A percentile compares a stretch with the other conserved stretches of the same genome.
Conservation (phyloP, 2,329 filamentous ascomycete species). For the Ceratocystis huliohia region DNA sequence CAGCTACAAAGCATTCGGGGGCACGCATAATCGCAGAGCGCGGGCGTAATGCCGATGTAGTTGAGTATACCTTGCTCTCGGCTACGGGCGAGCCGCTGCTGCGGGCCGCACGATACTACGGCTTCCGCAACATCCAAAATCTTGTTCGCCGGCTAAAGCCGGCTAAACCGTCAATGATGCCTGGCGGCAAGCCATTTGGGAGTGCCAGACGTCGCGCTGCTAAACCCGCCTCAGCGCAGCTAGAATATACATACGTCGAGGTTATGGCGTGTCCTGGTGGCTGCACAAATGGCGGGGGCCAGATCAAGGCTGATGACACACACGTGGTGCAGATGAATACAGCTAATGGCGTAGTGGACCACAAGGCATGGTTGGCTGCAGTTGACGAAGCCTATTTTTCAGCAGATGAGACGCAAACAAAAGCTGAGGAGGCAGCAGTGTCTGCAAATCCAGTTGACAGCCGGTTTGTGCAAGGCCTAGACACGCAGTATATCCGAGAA, state of each 20-base stretch:
- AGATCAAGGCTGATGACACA: conserved; percentile 81
- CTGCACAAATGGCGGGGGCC: conserved; percentile 93
- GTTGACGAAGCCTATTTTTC: conserved; percentile 90
- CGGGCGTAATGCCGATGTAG: conserved; percentile 81
- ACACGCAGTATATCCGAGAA: conserved; percentile 50
- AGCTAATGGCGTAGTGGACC: conserved; percentile 52
- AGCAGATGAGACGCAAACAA: conserved; percentile 39
- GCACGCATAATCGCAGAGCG: conserved; percentile 57
- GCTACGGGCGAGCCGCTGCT: conserved; percentile 48
- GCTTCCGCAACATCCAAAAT: conserved; percentile 97
- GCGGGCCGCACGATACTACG: conserved; percentile 83
- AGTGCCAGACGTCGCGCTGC: conserved; percentile 35
- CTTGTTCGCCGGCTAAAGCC: conserved; percentile 87
- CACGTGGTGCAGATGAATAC: conserved; percentile 39
- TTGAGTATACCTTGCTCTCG: conserved; percentile 60
- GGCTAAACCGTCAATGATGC: conserved; percentile 61
- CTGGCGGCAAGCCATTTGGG: conserved; percentile 54
- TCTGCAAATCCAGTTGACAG: conserved; percentile 25
- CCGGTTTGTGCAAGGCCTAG: conserved; percentile 51
- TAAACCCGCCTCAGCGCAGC: conserved; percentile 31
- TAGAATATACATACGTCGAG: conserved; percentile 83
- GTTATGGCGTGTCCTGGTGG: conserved; percentile 99
- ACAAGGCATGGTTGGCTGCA: conserved; percentile 70
- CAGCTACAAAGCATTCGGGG: conserved; percentile 57
- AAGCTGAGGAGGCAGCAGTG: neutral